Evolutionary conservation across 1,284 basidiomycete genomes (phyloP).

Genomic region (Trametes hirsuta): DNA sequence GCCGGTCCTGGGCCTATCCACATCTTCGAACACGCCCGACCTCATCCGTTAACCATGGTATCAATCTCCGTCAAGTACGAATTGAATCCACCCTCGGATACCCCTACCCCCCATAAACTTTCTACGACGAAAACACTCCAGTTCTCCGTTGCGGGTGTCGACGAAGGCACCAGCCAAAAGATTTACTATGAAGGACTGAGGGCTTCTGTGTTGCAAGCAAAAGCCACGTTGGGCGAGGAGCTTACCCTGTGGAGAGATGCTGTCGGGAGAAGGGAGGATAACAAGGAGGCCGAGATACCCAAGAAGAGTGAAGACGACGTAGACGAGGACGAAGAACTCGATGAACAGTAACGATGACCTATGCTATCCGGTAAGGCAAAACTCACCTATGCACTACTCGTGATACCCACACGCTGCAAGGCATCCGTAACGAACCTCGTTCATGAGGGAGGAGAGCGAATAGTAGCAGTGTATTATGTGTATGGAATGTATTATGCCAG

Average conservation of each 20-base stretch:
- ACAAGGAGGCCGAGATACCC: constrained; percentile 38
- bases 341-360: constrained; percentile 26
- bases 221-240: constrained; percentile 57
- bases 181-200: constrained; percentile 57
- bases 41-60: constrained; percentile 32
- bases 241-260: constrained; percentile 72
- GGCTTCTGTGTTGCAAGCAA: constrained; percentile 53
- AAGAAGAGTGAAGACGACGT: constrained; percentile 47
- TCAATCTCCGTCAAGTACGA: constrained; percentile 53
- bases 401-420: not conserved
- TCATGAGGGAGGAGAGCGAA: constrained; percentile 1
- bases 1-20: too few relatives aligned
- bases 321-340: constrained; percentile 41
- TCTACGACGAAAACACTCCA: constrained; percentile 38
- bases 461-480: constrained; percentile 26
- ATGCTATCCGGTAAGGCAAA: not conserved
- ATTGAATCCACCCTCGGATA: constrained; percentile 48
- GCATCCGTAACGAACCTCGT: not conserved
- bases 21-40: not conserved
- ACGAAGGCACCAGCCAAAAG: constrained; percentile 32
- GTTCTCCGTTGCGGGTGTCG: constrained; percentile 38
- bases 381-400: not conserved
- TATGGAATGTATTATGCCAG: constrained; percentile 17
- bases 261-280: constrained; percentile 61
- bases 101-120: constrained; percentile 31